phyloP scores from a whole-genome alignment of 2,329 filamentous ascomycete species.

The Parascedosporium putredinis region DNA sequence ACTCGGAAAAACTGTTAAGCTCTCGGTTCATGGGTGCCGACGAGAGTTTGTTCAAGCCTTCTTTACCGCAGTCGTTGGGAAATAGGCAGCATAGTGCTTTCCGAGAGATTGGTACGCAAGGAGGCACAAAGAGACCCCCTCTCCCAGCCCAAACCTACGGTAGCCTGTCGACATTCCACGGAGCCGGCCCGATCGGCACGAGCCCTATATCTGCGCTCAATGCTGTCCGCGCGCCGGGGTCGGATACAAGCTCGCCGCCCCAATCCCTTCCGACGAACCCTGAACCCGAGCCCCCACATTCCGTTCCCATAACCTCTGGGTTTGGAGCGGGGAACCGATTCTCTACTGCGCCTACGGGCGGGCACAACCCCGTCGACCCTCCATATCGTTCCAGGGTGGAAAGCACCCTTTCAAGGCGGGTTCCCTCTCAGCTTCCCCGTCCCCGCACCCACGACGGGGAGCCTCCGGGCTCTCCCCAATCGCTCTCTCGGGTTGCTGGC shows the following conservation, averaged over 20 bases:
- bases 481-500: slow-evolving; percentile 19
- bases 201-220: slow-evolving; percentile 79
- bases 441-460: slow-evolving; percentile 38
- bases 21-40: slow-evolving; percentile 89
- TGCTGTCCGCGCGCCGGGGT: slow-evolving; percentile 52
- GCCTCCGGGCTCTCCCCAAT: slow-evolving; percentile 44
- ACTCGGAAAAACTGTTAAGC: slow-evolving; percentile 81
- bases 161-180: slow-evolving; percentile 81
- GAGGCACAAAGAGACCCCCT: background rate
- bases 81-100: slow-evolving; percentile 7
- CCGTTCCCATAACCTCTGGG: slow-evolving; percentile 37
- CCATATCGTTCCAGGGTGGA: slow-evolving; percentile 73
- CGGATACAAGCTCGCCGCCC: slow-evolving; percentile 50
- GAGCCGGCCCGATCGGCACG: slow-evolving; percentile 64
- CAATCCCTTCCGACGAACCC: slow-evolving; percentile 33
- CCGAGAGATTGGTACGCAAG: slow-evolving; percentile 6
- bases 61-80: slow-evolving; percentile 45
- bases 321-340: slow-evolving; percentile 12
- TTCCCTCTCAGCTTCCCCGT: slow-evolving; percentile 80
- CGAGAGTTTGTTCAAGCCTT: slow-evolving; percentile 77
- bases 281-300: slow-evolving; percentile 37
- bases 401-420: slow-evolving; percentile 96
- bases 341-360: slow-evolving; percentile 7
- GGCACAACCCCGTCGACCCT: slow-evolving; percentile 48
- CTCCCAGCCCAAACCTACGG: slow-evolving; percentile 61